phyloP scores from a whole-genome alignment of 2,329 filamentous ascomycete species.

The Alternaria arbusti region DNA sequence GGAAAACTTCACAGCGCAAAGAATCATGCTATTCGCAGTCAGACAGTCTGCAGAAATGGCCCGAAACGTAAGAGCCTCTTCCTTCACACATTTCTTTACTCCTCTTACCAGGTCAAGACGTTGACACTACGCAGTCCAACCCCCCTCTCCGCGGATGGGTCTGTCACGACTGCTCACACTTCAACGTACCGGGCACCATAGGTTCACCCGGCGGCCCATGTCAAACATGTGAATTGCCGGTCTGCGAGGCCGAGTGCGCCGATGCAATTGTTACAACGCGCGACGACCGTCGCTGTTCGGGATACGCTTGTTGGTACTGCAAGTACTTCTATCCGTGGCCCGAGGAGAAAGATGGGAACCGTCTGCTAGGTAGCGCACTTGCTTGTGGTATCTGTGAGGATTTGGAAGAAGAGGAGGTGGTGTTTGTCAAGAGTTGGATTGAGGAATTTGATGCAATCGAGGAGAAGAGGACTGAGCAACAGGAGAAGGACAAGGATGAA shows the following conservation, averaged over 20 bases:
- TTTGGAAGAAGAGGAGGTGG: background rate
- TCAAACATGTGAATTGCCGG: background rate
- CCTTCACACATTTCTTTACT: background rate
- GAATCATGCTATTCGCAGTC: background rate
- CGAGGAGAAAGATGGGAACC: background rate
- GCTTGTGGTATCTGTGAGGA: background rate
- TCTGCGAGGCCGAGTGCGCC: background rate
- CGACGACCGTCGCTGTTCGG: background rate
- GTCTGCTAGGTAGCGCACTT: background rate
- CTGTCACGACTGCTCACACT: background rate
- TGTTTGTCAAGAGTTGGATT: background rate
- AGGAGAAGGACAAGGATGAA: no score
- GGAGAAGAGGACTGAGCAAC: background rate
- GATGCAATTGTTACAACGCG: background rate
- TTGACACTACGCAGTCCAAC: background rate
- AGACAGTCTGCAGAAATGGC: background rate
- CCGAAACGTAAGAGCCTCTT: background rate
- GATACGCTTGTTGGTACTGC: background rate
- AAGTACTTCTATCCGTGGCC: background rate
- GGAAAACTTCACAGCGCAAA: background rate
- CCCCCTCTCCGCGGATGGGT: background rate
- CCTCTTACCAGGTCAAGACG: background rate
- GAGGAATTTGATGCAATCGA: background rate
- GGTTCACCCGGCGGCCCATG: background rate
- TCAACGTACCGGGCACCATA: background rate